Evolutionary conservation across 805 yeast species (phyloP), one percentile per base, ranked within the genome.

Genomic region (Hanseniaspora occidentalis): DNA sequence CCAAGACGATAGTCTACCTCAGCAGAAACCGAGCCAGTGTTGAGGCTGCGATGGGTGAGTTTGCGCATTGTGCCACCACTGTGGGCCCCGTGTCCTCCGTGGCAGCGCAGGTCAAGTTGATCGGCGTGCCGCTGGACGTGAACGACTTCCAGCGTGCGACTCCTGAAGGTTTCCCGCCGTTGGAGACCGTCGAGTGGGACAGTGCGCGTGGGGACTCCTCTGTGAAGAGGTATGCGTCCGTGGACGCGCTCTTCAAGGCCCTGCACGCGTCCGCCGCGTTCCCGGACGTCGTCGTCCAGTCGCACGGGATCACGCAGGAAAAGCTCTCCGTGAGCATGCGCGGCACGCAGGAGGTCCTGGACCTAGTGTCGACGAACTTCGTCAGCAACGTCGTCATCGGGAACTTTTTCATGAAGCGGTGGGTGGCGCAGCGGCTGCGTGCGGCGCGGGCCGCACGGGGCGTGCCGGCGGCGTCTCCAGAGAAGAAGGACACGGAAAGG

Each of bases 341-440:
- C 1, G 18, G 50, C 5, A 11, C 23, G 2, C 43, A 40, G 11
- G 43, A 46, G 25, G 46, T 51, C 14, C 37, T 39, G 6, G 33
- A 38, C 23, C 46, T 58, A 18, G 46, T 53, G 52, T 56, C 56
- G 36, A 41, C 53, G 4, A 58, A 58, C 35, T 50, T 56, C 26
- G 23, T 50, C 38, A 56, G 60, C 23, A 41, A 50, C 7, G 54
- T 55, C 3, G 41, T 49, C 7, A 25, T 58, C 27, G 45, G 50
- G 23, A 54, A 56, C 37, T 18, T 47, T 34, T 47, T 48, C 3
- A 36, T 47, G 2, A 51, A 40, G 34, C 41, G 45, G n/a, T 51
- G 57, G 56, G 18, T 29, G n/a, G n/a, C n/a, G n/a, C n/a, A n/a
- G n/a, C n/a, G n/a, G n/a, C n/a, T n/a, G n/a, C n/a, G n/a, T n/a